Evolutionary conservation across 495 filamentous ascomycete species (phyloP).

Genomic region (Cudoniella acicularis): DNA sequence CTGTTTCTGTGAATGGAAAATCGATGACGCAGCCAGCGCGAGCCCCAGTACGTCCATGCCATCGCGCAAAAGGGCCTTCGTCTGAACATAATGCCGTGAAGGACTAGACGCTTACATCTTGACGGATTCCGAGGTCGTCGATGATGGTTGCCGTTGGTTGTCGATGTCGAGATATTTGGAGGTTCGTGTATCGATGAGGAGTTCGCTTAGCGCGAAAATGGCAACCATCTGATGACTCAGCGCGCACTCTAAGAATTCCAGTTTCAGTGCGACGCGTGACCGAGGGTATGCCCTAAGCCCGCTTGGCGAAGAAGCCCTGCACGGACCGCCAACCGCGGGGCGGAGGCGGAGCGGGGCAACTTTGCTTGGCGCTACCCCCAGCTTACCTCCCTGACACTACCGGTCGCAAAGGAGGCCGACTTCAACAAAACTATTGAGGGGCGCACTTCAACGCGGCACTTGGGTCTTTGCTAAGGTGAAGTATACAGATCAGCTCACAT

Average conservation of each 20-base stretch:
- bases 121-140: constrained; percentile 39
- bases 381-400: too few species aligned
- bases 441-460: too few species aligned
- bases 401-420: too few species aligned
- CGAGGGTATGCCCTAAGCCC: not conserved
- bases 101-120: constrained; percentile 49
- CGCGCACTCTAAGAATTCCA: not conserved
- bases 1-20: constrained; percentile 7
- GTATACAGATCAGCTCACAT: too few species aligned
- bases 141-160: constrained; percentile 39
- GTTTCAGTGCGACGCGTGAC: not conserved
- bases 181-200: constrained; percentile 1
- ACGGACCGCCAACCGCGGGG: not conserved
- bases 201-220: not conserved
- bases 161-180: constrained; percentile 38
- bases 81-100: not conserved
- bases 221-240: not conserved
- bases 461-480: too few species aligned
- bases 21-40: constrained; percentile 15
- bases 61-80: not conserved
- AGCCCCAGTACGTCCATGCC: not conserved
- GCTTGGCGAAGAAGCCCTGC: too few species aligned
- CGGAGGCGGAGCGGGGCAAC: too few species aligned
- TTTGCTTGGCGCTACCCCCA: too few species aligned
- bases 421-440: too few species aligned